phyloP scores from a whole-genome alignment of 257 asterid genomes.

The Eustoma russellianum region DNA sequence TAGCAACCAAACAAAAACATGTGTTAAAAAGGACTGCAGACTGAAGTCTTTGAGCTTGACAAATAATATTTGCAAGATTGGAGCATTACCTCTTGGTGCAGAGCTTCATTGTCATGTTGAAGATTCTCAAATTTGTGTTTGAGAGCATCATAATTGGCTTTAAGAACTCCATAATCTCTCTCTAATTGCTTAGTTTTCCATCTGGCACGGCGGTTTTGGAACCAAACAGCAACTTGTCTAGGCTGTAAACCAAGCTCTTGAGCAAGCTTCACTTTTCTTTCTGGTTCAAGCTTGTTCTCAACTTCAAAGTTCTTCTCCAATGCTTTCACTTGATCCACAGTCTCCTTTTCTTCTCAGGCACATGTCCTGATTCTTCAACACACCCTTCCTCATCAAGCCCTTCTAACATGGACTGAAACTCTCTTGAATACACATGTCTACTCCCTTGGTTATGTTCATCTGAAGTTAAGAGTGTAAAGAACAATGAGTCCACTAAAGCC shows the following conservation, averaged over 20 bases:
- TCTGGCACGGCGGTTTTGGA: constrained; percentile 90
- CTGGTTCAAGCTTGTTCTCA: constrained; percentile 86
- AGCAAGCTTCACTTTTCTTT: constrained; percentile 76
- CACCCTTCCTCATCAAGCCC: constrained; percentile 72
- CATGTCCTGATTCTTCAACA: constrained; percentile 52
- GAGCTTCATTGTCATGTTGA: constrained; percentile 52
- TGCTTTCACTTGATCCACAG: constrained; percentile 80
- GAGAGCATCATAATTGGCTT: constrained; percentile 59
- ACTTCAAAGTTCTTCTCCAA: constrained; percentile 86
- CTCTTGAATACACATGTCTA: constrained; percentile 43
- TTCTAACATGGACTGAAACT: constrained; percentile 63
- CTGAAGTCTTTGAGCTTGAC: too few relatives aligned
- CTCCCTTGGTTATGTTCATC: constrained; percentile 44
- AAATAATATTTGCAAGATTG: not conserved
- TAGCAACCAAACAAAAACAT: not conserved
- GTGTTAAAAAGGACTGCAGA: not conserved
- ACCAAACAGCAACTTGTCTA: constrained; percentile 94
- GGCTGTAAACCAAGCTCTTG: constrained; percentile 84
- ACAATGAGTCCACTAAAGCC: not conserved
- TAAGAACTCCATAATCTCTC: constrained; percentile 66
- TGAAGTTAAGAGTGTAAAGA: constrained; percentile 1
- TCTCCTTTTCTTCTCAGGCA: constrained; percentile 65
- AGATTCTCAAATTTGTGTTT: constrained; percentile 41
- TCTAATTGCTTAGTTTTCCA: constrained; percentile 90
- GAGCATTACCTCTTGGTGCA: constrained; percentile 46